A percentile compares a stretch with the other conserved stretches of the same genome.
Conservation (phyloP, 2,329 filamentous ascomycete species). For the Keithomyces neogunnii region DNA sequence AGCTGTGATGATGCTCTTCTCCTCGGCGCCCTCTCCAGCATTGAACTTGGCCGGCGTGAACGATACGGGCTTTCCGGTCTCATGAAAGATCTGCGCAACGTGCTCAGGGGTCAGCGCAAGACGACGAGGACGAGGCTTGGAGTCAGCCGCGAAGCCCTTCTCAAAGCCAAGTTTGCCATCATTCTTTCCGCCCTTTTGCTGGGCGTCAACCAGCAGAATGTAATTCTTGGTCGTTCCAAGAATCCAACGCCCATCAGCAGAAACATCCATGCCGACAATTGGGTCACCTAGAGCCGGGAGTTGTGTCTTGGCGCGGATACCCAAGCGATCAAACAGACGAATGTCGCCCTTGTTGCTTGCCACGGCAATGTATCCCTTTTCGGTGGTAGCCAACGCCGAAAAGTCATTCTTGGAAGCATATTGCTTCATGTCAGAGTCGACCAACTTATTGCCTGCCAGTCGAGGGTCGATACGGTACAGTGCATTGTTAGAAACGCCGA, state of each 20-base stretch:
- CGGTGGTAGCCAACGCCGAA: slow-evolving; percentile 85
- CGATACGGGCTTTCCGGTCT: slow-evolving; percentile 75
- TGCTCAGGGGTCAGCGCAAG: slow-evolving; percentile 84
- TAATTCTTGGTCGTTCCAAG: slow-evolving; percentile 92
- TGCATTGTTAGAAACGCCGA: slow-evolving; percentile 87
- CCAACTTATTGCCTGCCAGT: slow-evolving; percentile 81
- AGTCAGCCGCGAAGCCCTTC: slow-evolving; percentile 82
- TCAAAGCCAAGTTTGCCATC: slow-evolving; percentile 98
- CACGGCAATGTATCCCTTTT: slow-evolving; percentile 93
- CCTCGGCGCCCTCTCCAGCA: slow-evolving; percentile 67
- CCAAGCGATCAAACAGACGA: slow-evolving; percentile 89
- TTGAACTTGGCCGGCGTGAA: slow-evolving; percentile 96
- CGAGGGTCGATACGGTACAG: slow-evolving; percentile 92
- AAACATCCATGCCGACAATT: slow-evolving; percentile 91
- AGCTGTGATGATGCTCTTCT: slow-evolving; percentile 94
- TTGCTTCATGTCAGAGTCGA: slow-evolving; percentile 88
- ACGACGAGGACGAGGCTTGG: slow-evolving; percentile 87
- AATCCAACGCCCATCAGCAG: slow-evolving; percentile 91
- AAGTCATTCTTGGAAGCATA: slow-evolving; percentile 97
- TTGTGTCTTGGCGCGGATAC: slow-evolving; percentile 95
- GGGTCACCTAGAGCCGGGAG: slow-evolving; percentile 92
- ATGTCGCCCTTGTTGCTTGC: slow-evolving; percentile 98
- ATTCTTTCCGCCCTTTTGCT: slow-evolving; percentile 91
- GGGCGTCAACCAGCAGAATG: slow-evolving; percentile 81
- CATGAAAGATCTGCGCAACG: slow-evolving; percentile 94